Conservation (phyloP, 495 filamentous ascomycete genomes). For the Aspergillus wentii region DNA sequence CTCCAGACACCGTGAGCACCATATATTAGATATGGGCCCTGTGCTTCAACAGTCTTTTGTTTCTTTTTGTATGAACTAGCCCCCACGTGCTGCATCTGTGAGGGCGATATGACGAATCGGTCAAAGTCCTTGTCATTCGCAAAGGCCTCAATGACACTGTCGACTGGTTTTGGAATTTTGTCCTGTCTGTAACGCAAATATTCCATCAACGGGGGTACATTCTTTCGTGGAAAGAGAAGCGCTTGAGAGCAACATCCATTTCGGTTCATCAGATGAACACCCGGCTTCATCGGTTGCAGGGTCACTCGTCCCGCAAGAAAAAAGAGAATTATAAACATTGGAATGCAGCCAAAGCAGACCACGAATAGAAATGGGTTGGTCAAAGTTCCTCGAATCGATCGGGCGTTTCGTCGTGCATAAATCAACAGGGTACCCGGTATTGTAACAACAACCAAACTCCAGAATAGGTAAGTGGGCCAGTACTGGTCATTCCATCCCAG, state of each 20-base stretch:
- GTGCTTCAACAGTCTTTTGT: slow-evolving; percentile 9
- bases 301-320: slow-evolving; percentile 35
- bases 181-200: slow-evolving; percentile 12
- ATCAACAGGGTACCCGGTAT: slow-evolving; percentile 15
- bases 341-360: slow-evolving; percentile 22
- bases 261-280: slow-evolving; percentile 27
- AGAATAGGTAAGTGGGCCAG: slow-evolving; percentile 37
- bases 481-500: slow-evolving; percentile 53
- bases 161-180: slow-evolving; percentile 12
- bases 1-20: slow-evolving; percentile 28
- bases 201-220: slow-evolving; percentile 15
- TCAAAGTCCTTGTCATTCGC: slow-evolving; percentile 12
- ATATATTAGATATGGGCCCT: slow-evolving; percentile 13
- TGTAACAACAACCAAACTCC: slow-evolving; percentile 19
- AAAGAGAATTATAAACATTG: slow-evolving; percentile 27
- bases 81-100: slow-evolving; percentile 26
- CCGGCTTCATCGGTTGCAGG: slow-evolving; percentile 24
- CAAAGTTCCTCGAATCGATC: slow-evolving; percentile 11
- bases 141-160: slow-evolving; percentile 17
- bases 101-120: slow-evolving; percentile 20
- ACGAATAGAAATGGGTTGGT: slow-evolving; percentile 22
- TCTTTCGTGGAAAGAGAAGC: slow-evolving; percentile 23
- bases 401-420: slow-evolving; percentile 7
- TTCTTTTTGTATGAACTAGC: slow-evolving; percentile 23
- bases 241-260: slow-evolving; percentile 37